A percentile compares a stretch with the other conserved stretches of the same genome.
phyloP scores from a whole-genome alignment of 78 protist species.

The Speleostelium caveatum region DNA sequence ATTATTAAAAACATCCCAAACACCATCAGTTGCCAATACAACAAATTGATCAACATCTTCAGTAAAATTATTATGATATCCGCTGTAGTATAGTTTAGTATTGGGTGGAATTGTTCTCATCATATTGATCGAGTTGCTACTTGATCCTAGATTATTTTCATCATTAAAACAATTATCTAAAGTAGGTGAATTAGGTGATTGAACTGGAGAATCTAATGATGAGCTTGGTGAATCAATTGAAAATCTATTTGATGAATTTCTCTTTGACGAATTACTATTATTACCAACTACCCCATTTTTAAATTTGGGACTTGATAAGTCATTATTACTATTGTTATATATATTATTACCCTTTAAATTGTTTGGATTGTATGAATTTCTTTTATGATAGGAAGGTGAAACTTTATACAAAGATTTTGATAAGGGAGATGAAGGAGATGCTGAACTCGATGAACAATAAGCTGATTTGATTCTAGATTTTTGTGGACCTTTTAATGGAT shows the following conservation, averaged over 20 bases:
- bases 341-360: not conserved
- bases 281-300: not conserved
- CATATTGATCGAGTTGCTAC: not conserved
- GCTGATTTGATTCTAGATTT: not conserved
- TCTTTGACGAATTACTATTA: not conserved
- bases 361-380: not conserved
- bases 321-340: not conserved
- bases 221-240: not conserved
- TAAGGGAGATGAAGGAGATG: conserved; percentile 7
- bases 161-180: not conserved
- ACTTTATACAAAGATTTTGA: not conserved
- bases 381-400: not conserved
- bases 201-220: not conserved
- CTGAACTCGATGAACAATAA: not conserved
- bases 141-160: not conserved
- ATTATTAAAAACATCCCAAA: conserved; percentile 65
- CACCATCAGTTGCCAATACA: conserved; percentile 73
- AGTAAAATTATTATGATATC: not conserved
- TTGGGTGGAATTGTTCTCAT: not conserved
- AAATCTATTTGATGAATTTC: not conserved
- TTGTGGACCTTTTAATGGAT: conserved; percentile 30
- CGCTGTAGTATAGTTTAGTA: conserved; percentile 14
- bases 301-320: not conserved
- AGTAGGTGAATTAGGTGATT: not conserved
- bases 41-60: conserved; percentile 62